Conservation (phyloP, 768 basidiomycete species). For the Lentinula sp. region DNA sequence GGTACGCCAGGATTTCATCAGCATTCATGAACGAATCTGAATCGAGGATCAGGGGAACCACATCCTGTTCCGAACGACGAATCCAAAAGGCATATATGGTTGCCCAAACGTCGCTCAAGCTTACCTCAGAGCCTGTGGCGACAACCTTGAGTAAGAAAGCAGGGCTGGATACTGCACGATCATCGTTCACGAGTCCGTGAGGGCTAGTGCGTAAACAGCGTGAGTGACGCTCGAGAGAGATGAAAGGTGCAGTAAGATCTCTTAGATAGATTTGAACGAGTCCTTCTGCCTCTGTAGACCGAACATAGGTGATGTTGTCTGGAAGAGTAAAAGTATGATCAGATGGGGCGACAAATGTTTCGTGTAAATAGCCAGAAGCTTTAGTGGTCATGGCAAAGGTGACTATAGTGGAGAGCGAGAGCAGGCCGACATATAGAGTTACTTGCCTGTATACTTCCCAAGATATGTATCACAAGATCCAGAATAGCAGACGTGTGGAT, state of each 20-base stretch:
- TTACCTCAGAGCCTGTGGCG: conserved; percentile 9
- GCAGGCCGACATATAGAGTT: neutral
- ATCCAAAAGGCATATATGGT: conserved; percentile 35
- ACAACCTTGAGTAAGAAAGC: neutral
- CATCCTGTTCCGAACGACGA: conserved; percentile 29
- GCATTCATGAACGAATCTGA: conserved; percentile 17
- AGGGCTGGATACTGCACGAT: conserved; percentile 1
- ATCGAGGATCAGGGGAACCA: conserved; percentile 32
- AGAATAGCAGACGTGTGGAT: no score
- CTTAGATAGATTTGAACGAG: neutral
- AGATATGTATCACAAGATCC: no score
- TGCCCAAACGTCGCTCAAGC: conserved; percentile 32
- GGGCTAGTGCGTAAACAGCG: conserved; percentile 5
- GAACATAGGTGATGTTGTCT: neutral
- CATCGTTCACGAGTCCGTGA: conserved; percentile 8
- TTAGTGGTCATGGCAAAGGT: neutral
- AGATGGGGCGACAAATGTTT: conserved; percentile 4
- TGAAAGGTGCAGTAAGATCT: neutral
- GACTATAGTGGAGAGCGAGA: neutral
- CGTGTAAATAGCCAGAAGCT: conserved; percentile 5
- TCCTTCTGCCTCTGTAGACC: conserved; percentile 1
- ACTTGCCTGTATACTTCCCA: no score
- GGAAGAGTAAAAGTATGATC: conserved; percentile 9
- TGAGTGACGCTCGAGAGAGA: neutral
- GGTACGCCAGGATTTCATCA: conserved; percentile 27